Conservation (phyloP, 371 early-diverging fungal species). For the Mucor saturninus region DNA sequence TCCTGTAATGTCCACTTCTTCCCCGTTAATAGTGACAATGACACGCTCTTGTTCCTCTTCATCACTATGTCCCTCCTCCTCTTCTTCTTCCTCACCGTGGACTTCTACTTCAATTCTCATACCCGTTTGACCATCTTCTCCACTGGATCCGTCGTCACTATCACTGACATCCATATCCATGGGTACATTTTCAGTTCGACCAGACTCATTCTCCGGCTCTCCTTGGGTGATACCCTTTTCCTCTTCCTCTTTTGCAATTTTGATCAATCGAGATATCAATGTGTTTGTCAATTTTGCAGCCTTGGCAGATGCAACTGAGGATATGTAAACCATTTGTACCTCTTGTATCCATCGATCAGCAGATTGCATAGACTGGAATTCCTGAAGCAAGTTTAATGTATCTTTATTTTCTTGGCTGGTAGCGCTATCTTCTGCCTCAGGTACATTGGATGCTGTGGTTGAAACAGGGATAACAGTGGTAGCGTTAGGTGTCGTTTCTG, state of each 20-base stretch:
- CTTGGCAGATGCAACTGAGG: conserved; percentile 49
- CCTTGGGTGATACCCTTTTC: background rate
- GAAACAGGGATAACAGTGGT: background rate
- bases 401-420: conserved; percentile 19
- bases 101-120: conserved; percentile 11
- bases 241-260: conserved; percentile 4
- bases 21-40: conserved; percentile 55
- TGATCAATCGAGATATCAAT: background rate
- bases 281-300: conserved; percentile 42
- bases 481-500: background rate
- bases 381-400: conserved; percentile 40
- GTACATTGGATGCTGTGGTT: background rate
- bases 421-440: conserved; percentile 6
- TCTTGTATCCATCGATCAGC: conserved; percentile 86
- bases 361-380: conserved; percentile 69
- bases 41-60: conserved; percentile 48
- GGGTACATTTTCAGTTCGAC: background rate
- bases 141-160: conserved; percentile 25
- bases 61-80: conserved; percentile 4
- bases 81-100: background rate
- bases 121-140: conserved; percentile 15
- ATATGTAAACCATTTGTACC: conserved; percentile 73
- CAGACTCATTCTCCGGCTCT: background rate
- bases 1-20: conserved; percentile 87
- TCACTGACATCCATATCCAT: conserved; percentile 4